Evolutionary conservation across 108 stramenopile species (phyloP).

Genomic region (Fragilaria radians): DNA sequence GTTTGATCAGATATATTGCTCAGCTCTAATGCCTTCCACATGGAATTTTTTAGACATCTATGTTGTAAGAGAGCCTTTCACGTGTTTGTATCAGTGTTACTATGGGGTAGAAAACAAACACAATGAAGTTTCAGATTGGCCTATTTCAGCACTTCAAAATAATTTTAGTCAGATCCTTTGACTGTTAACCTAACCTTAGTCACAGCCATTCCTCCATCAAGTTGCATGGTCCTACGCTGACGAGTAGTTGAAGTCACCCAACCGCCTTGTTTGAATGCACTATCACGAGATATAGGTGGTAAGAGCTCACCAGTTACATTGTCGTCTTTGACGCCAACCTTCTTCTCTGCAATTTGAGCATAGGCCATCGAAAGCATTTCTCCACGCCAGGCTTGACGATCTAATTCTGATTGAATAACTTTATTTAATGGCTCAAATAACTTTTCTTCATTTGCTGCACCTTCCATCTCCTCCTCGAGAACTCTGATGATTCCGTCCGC

Average conservation of each 20-base stretch:
- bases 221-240: slow-evolving; percentile 55
- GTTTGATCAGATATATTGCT: too few relatives aligned
- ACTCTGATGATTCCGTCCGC: slow-evolving; percentile 65
- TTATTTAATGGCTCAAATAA: slow-evolving; percentile 37
- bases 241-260: slow-evolving; percentile 82
- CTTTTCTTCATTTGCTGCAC: slow-evolving; percentile 47
- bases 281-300: slow-evolving; percentile 62
- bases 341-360: slow-evolving; percentile 18
- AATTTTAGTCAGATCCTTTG: slow-evolving; percentile 9
- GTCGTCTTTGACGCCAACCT: slow-evolving; percentile 17
- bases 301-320: slow-evolving; percentile 72
- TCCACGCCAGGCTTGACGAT: slow-evolving; percentile 77
- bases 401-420: slow-evolving; percentile 48
- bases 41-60: too few relatives aligned
- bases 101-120: too few relatives aligned
- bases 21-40: too few relatives aligned
- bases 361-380: slow-evolving; percentile 66
- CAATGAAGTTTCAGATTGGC: too few relatives aligned
- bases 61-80: too few relatives aligned
- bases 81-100: too few relatives aligned
- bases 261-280: slow-evolving; percentile 73
- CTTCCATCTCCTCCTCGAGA: slow-evolving; percentile 63
- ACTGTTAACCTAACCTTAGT: slow-evolving; percentile 66
- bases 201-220: slow-evolving; percentile 76
- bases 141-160: too few relatives aligned